A percentile compares a stretch with the other conserved stretches of the same genome.
Conservation (phyloP, 495 filamentous ascomycete species). For the Evernia prunastri region DNA sequence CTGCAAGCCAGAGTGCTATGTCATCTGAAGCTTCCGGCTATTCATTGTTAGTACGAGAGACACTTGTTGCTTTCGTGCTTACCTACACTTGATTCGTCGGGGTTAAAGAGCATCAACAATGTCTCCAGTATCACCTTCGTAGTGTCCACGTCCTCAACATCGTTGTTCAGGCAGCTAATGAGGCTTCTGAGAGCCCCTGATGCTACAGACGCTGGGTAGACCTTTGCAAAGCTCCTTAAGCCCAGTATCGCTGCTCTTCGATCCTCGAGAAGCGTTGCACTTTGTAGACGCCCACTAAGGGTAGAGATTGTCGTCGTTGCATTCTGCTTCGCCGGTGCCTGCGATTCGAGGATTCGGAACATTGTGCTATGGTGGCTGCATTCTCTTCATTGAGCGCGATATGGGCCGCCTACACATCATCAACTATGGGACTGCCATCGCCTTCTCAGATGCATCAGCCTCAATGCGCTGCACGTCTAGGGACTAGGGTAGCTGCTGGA, state of each 20-base stretch:
- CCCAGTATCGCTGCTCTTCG: constrained; percentile 88
- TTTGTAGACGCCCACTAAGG: constrained; percentile 76
- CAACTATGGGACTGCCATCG: constrained; percentile 4
- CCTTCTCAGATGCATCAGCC: not conserved
- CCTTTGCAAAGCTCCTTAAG: constrained; percentile 88
- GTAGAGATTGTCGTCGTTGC: constrained; percentile 88
- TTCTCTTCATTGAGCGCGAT: constrained; percentile 1
- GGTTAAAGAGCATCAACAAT: constrained; percentile 82
- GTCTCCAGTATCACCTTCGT: constrained; percentile 92
- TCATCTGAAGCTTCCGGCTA: constrained; percentile 94
- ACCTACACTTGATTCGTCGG: constrained; percentile 62
- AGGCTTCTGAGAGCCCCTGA: constrained; percentile 80
- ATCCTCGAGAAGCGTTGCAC: constrained; percentile 86
- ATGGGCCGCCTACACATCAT: not conserved
- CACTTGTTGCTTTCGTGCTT: too few relatives aligned
- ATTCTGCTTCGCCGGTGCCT: constrained; percentile 92
- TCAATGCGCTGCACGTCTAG: not conserved
- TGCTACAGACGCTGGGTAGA: constrained; percentile 93
- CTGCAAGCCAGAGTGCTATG: constrained; percentile 91
- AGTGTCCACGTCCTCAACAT: constrained; percentile 94
- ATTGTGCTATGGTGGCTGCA: constrained; percentile 37
- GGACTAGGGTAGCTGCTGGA: too few relatives aligned
- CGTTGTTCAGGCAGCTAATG: constrained; percentile 76
- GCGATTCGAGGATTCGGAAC: constrained; percentile 78
- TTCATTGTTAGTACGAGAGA: constrained; percentile 29